Base-by-base conservation (phyloP, 2,329 filamentous ascomycete genomes). In the Exophiala calicioides region DNA sequence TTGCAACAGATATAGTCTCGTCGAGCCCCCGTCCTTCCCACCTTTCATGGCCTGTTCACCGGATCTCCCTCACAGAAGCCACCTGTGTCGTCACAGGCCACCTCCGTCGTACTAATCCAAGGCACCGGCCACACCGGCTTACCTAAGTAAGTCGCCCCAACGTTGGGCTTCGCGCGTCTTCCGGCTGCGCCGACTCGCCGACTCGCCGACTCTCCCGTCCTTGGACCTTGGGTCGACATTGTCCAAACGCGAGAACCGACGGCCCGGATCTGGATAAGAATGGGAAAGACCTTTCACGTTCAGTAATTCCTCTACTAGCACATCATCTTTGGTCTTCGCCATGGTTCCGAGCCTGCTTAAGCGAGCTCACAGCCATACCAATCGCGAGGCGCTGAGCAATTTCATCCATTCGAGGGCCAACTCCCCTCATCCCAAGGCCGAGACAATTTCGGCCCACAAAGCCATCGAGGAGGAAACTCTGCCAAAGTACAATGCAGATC, bases 401-500 rank as follows among this genome's bases (percentile, higher is more conserved):
- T 30, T 55, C 15, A 19, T 55, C 13, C 52, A 55, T 31, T 48
- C 47, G 15, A 41, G 52, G 32, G 37, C 23, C 31, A 52, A 40
- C 21, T 58, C 55, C 30, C 55, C 55, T 24, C 53, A 58, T 35
- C 48, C 50, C 16, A 42, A 52, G 40, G 31, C 47, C 13, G 50
- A 53, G 12, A 56, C 50, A 18, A 47, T 59, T 19, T 59, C 57
- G 9, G 48, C 47, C n/a, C 42, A 49, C 21, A 56, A 53, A 43
- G 53, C 49, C 7, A 51, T 71, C 13, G 69, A 74, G 29, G 70
- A 75, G 47, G 71, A 73, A 41, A 57, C 52, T 1, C 40, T 69
- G 3, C 62, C 65, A 0, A 60, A 58, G 8, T 72, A 72, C 44
- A 48, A 58, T 2, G 48, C 65, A 0, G 60, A 64, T 2, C 56